These are phyloP conservation scores for Schoenoplectus tabernaemontani DNA, from an alignment of 202 grass and related monocot species.

Conservation along the genomic window DNA sequence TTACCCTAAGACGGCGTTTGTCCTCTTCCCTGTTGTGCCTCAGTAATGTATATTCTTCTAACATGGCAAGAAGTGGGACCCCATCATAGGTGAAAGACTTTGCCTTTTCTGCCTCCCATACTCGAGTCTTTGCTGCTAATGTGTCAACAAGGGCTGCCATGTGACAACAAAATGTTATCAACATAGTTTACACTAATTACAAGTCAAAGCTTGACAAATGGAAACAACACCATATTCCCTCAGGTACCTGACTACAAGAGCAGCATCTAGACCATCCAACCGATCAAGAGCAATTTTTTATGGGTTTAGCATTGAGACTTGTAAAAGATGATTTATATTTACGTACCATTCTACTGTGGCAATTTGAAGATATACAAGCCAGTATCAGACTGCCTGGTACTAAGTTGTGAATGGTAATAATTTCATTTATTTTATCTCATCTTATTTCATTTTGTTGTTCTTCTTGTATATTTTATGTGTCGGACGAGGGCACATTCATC, in stretches of 20 bases:
- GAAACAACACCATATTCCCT: background rate
- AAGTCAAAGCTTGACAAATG: background rate
- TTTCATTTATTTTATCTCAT: background rate
- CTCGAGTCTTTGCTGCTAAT: constrained; percentile 52
- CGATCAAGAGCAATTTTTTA: background rate
- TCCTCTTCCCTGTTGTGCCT: constrained; percentile 84
- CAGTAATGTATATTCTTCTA: constrained; percentile 73
- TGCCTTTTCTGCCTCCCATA: constrained; percentile 72
- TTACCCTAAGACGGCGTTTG: constrained; percentile 68
- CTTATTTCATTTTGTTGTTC: background rate
- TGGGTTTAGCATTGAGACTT: background rate
- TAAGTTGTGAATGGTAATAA: background rate
- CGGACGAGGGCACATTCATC: background rate
- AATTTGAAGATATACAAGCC: background rate
- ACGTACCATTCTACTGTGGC: background rate
- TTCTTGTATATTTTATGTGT: background rate
- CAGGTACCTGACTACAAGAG: background rate
- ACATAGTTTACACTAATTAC: background rate
- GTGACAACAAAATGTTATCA: background rate
- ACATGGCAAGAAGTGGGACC: constrained; percentile 69
- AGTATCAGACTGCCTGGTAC: background rate
- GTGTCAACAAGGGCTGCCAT: constrained; percentile 63
- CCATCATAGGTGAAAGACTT: constrained; percentile 60
- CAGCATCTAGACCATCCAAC: too few relatives aligned
- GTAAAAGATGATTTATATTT: background rate